Conservation (phyloP, 2,329 filamentous ascomycete species). For the Colletotrichum sp. region DNA sequence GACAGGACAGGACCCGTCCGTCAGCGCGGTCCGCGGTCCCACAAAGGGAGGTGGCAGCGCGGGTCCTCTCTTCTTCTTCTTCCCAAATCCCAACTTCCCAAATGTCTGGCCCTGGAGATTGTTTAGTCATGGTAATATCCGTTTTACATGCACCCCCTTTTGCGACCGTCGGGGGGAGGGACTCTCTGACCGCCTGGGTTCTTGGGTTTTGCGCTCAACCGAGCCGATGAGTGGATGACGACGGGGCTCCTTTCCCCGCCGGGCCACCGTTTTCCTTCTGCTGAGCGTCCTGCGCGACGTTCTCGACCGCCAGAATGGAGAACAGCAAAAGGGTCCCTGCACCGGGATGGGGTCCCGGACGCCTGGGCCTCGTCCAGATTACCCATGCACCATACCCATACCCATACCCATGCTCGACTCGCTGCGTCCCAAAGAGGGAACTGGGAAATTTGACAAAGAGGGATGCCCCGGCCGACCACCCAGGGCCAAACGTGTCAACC, state of each 20-base stretch:
- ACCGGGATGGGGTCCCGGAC: slow-evolving; percentile 2
- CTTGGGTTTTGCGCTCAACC: neutral
- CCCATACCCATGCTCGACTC: neutral
- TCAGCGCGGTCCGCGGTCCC: neutral
- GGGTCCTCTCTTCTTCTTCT: neutral
- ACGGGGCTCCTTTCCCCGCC: neutral
- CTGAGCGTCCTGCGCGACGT: neutral
- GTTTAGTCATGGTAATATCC: neutral
- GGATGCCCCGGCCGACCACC: slow-evolving; percentile 1
- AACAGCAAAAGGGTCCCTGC: neutral
- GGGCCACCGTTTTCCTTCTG: neutral
- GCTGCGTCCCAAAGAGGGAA: neutral
- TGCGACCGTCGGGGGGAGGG: neutral
- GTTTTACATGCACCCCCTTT: neutral
- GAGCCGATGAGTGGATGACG: neutral
- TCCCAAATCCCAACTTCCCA: neutral
- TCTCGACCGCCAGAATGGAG: slow-evolving; percentile 2
- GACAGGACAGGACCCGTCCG: neutral
- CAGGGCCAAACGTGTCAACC: slow-evolving; percentile 9
- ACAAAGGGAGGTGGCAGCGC: slow-evolving; percentile 1
- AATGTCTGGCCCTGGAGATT: neutral
- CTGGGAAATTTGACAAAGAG: neutral
- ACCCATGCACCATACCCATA: neutral
- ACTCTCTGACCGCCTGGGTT: neutral
- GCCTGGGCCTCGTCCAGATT: neutral